phyloP scores from a whole-genome alignment of 306 rosid genomes.

The Prunus mongolica region DNA sequence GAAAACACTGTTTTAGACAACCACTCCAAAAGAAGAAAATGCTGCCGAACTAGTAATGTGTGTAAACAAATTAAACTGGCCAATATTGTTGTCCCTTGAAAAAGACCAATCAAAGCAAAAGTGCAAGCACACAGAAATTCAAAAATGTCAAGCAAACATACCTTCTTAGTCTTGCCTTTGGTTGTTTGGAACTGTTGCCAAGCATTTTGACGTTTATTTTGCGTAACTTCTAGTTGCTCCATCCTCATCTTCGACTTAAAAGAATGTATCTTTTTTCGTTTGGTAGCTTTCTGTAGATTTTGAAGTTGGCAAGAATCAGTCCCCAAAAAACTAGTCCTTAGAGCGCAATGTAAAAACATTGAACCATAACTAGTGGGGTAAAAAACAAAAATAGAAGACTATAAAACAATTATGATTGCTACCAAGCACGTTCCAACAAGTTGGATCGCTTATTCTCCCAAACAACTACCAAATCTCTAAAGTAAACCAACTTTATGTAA shows the following conservation, averaged over 20 bases:
- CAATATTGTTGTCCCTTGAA: background rate
- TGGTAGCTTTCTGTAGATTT: slow-evolving; percentile 65
- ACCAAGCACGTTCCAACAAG: background rate
- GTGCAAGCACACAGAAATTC: background rate
- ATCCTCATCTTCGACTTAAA: slow-evolving; percentile 96
- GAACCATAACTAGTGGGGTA: slow-evolving; percentile 4
- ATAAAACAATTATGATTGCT: slow-evolving; percentile 3
- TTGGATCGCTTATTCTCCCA: background rate
- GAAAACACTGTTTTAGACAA: background rate
- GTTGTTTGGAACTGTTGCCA: slow-evolving; percentile 98
- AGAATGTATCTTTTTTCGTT: slow-evolving; percentile 93
- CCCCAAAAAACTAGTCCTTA: background rate
- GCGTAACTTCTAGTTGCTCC: slow-evolving; percentile 95
- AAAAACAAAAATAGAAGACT: background rate
- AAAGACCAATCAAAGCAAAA: background rate
- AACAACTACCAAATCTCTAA: background rate
- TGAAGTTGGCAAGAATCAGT: slow-evolving; percentile 18
- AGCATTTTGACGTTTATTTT: slow-evolving; percentile 96
- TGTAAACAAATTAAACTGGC: background rate
- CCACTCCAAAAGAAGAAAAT: background rate
- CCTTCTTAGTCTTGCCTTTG: slow-evolving; percentile 97
- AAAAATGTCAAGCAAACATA: slow-evolving; percentile 17
- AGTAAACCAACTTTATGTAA: background rate
- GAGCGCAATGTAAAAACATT: background rate
- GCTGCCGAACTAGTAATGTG: background rate